phyloP scores from a whole-genome alignment of 164 flowering plant species.

The Euptelea pleiosperma region DNA sequence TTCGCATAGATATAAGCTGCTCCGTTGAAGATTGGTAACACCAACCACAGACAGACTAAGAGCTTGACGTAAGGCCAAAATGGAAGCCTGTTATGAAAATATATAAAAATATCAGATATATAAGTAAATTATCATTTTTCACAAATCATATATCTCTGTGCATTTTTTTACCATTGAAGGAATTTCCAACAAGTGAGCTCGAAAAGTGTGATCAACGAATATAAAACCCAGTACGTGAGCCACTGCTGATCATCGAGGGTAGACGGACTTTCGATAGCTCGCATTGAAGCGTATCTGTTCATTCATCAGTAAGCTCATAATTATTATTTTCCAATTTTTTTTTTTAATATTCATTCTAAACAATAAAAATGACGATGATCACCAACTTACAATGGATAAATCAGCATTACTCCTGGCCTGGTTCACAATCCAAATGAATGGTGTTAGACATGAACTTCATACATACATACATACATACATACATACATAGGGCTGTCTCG shows the following conservation, averaged over 20 bases:
- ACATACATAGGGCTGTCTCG: too few relatives aligned
- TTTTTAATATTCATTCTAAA: background rate
- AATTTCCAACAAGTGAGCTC: conserved; percentile 75
- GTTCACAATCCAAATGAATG: conserved; percentile 2
- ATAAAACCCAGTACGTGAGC: conserved; percentile 90
- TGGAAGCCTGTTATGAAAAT: conserved; percentile 67
- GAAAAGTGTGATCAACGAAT: conserved; percentile 76
- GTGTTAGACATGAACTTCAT: too few relatives aligned
- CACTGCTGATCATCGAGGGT: conserved; percentile 85
- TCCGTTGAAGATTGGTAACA: conserved; percentile 77
- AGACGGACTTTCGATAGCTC: conserved; percentile 88
- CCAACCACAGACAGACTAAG: conserved; percentile 75
- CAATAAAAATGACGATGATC: too few relatives aligned
- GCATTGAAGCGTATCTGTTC: conserved; percentile 73
- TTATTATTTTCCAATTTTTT: background rate
- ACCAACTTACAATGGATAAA: conserved; percentile 78
- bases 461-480: too few relatives aligned
- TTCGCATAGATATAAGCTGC: conserved; percentile 87
- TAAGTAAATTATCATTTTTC: too few relatives aligned
- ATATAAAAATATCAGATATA: too few relatives aligned
- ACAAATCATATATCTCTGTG: too few relatives aligned
- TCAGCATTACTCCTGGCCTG: conserved; percentile 87
- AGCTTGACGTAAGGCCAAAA: conserved; percentile 82
- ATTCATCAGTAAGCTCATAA: conserved; percentile 1
- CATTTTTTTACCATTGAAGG: conserved; percentile 58